Base-by-base conservation (phyloP, 148 eudicot species). In the Nepenthes gracilis region DNA sequence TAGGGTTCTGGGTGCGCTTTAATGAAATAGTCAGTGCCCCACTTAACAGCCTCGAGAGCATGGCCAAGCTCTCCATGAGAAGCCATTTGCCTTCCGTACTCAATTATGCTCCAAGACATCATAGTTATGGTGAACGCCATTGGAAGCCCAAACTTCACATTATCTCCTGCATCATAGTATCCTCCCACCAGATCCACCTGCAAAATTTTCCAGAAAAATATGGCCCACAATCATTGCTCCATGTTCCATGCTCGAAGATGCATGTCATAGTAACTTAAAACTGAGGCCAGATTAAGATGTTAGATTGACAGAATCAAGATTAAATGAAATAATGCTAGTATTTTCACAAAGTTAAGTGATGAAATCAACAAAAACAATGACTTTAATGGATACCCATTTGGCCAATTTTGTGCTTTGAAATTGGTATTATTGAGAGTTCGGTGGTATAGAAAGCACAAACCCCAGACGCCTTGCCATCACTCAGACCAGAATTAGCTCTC, bases 161-260 rank as follows among this genome's bases (percentile, higher is more conserved):
- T 93, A 75, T 93, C 99, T 73, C 99, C 99, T 63, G 99, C 99
- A 77, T 93, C 99, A 67, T 93, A 89, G 70, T 93, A 93, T 58
- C 99, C 99, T 93, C 96, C 99, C 0, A 93, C 99, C 69, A 93
- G 82, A 84, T 93, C 81, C 83, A 92, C 91, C 98, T 92, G 64
- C 59, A 64, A 64, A 0, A 49, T 49, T 11, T 5, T 11, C 48
- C 6, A 55, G 8, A 6, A 6, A 45, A 11, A 45, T 45, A 45
- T 5, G 11, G 1, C 6, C 6, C 6, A 45, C 48, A 45, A 45
- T 45, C 6, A 5, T 45, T 5, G 48, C 11, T 5, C 11, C 48
- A 45, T 45, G 48, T 5, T 45, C 6, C 48, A 5, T 45, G 11
- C 48, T 11, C 0, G 11, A 11, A 11, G 11, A 45, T 5, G 0